Conservation (phyloP, 208 protist species). For the Trypanosoma conorhini region DNA sequence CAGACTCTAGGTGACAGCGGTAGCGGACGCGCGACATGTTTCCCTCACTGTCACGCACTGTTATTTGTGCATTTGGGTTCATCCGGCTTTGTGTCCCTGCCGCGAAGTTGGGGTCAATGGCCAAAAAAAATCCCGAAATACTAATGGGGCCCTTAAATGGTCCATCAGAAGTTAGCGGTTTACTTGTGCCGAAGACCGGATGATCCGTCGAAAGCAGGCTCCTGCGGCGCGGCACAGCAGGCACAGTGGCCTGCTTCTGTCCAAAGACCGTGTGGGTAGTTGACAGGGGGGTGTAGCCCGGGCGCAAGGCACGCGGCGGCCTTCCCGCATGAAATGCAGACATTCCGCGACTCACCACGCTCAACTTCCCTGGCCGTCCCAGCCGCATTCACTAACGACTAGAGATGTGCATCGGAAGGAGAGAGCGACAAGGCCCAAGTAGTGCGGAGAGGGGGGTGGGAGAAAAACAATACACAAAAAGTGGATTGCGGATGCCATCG, state of each 20-base stretch:
- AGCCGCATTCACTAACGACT: conserved; percentile 2
- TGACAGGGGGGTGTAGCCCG: conserved; percentile 44
- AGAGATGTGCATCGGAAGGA: neutral
- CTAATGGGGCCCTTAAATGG: conserved; percentile 65
- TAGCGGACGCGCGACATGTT: conserved; percentile 78
- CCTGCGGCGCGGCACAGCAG: conserved; percentile 10
- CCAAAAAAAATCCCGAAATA: conserved; percentile 83
- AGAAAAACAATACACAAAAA: neutral
- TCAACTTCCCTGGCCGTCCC: neutral
- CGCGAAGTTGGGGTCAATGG: conserved; percentile 72
- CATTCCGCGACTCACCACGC: neutral
- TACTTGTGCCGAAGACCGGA: conserved; percentile 65
- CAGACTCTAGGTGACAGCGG: conserved; percentile 64
- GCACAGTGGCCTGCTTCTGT: conserved; percentile 53
- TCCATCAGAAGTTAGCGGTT: conserved; percentile 43
- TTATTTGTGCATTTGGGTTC: conserved; percentile 88
- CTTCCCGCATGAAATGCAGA: conserved; percentile 6
- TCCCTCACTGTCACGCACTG: conserved; percentile 63
- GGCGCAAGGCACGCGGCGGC: conserved; percentile 29
- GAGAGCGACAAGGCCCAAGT: neutral
- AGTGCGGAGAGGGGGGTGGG: neutral
- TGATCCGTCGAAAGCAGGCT: conserved; percentile 68
- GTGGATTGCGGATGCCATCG: too few relatives aligned
- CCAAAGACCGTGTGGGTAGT: conserved; percentile 76
- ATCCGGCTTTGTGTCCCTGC: conserved; percentile 53